A percentile compares a stretch with the other conserved stretches of the same genome.
These are phyloP conservation scores for Phytomonas francai DNA, from an alignment of 208 protist genomes.

Conservation along the genomic window DNA sequence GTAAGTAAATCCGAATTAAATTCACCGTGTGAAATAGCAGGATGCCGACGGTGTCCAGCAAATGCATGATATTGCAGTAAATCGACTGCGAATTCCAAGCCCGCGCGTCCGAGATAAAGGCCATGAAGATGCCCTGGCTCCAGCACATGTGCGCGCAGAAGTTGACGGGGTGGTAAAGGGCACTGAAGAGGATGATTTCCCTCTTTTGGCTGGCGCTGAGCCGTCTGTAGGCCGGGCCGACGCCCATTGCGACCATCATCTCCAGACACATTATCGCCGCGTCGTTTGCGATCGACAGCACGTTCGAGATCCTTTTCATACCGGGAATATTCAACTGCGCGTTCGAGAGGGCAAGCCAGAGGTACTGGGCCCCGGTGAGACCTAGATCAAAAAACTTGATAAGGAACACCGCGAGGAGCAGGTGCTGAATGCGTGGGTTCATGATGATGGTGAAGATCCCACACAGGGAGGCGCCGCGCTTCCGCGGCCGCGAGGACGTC, in stretches of 20 bases:
- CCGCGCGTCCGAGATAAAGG: no score
- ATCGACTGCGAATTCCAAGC: background rate
- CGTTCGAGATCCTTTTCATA: background rate
- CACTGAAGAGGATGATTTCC: background rate
- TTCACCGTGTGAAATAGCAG: background rate
- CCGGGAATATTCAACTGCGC: background rate
- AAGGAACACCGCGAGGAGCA: no score
- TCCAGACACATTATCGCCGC: background rate
- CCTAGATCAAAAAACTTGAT: no score
- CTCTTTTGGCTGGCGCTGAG: background rate
- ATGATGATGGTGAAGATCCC: no score
- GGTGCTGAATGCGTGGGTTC: no score
- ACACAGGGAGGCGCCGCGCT: no score
- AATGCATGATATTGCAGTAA: background rate
- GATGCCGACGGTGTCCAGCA: background rate
- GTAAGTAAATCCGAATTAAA: background rate
- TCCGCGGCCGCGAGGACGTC: no score
- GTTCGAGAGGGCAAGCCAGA: background rate
- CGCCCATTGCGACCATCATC: background rate
- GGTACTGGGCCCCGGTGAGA: no score
- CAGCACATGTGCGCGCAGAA: background rate
- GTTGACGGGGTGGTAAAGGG: background rate
- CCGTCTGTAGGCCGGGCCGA: background rate
- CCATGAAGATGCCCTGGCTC: no score
- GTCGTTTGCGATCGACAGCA: background rate